Evolutionary conservation across 805 yeast species (phyloP).

Genomic region (Yarrowia sp.): DNA sequence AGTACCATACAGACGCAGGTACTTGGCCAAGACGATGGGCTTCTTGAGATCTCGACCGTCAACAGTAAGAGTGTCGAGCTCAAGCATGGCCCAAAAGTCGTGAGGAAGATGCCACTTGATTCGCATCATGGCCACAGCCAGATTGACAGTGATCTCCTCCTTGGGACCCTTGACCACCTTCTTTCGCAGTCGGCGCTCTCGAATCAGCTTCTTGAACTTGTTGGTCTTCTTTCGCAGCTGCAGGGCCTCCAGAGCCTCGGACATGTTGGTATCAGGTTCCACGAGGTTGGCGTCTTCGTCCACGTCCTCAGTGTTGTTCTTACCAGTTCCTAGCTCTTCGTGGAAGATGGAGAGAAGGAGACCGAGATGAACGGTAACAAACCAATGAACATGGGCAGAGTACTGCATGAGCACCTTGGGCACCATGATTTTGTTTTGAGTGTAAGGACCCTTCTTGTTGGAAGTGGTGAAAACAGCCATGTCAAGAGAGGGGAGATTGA

Average conservation of each 20-base stretch:
- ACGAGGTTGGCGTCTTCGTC: constrained; percentile 7
- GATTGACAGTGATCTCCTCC: constrained; percentile 10
- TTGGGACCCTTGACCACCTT: constrained; percentile 28
- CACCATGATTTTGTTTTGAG: constrained; percentile 6
- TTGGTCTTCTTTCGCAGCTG: constrained; percentile 37
- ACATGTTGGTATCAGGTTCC: constrained; percentile 21
- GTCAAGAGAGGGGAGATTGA: constrained; percentile 46
- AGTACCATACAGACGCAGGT: constrained; percentile 29
- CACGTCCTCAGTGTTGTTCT: neutral
- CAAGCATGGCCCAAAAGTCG: constrained; percentile 38
- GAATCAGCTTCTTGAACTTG: constrained; percentile 33
- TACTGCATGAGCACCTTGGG: constrained; percentile 33
- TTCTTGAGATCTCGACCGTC: constrained; percentile 20
- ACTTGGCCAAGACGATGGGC: constrained; percentile 27
- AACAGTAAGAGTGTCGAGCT: constrained; percentile 23
- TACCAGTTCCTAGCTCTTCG: constrained; percentile 31
- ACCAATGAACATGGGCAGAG: constrained; percentile 37
- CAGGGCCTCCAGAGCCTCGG: constrained; percentile 27
- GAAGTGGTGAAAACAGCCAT: constrained; percentile 43
- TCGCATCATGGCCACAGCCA: constrained; percentile 18
- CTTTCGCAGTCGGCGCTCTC: neutral
- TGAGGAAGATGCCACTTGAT: constrained; percentile 36
- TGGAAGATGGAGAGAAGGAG: constrained; percentile 22
- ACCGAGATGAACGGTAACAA: constrained; percentile 27
- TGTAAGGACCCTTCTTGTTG: constrained; percentile 37